These are phyloP conservation scores for Phytophthora pistaciae DNA, from an alignment of 352 stramenopile species.

Conservation along the genomic window DNA sequence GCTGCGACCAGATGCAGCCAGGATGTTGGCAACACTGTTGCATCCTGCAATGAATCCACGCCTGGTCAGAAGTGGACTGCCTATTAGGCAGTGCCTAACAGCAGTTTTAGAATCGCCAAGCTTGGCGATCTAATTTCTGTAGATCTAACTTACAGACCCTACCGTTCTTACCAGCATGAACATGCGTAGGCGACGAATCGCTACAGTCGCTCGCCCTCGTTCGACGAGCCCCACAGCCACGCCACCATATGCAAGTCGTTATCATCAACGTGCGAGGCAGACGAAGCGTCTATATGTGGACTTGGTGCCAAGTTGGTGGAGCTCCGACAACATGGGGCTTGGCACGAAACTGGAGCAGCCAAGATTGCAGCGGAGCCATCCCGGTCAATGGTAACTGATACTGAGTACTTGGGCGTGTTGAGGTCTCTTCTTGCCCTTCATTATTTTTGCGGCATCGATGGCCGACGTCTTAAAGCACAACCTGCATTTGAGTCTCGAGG, in stretches of 20 bases:
- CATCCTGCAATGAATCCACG: too few species aligned
- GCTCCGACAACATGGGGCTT: background rate
- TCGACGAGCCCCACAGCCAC: background rate
- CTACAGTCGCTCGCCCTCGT: background rate
- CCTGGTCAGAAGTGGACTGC: too few species aligned
- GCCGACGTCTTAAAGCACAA: too few species aligned
- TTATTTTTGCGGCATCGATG: too few species aligned
- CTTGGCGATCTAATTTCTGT: too few species aligned
- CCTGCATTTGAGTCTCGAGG: too few species aligned
- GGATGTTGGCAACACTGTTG: too few species aligned
- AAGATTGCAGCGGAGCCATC: background rate
- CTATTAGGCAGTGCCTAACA: too few species aligned
- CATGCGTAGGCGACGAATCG: background rate
- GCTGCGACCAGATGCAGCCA: background rate
- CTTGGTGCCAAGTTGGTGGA: background rate
- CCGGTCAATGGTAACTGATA: too few species aligned
- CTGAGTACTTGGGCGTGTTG: too few species aligned
- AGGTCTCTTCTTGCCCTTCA: too few species aligned
- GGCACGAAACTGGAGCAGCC: background rate
- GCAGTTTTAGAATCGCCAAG: too few species aligned
- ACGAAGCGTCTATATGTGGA: background rate
- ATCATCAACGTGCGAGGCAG: background rate
- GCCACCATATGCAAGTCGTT: background rate
- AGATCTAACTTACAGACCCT: background rate
- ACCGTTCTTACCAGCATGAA: background rate